Evolutionary conservation across 1,284 basidiomycete species (phyloP).

Genomic region (Apiotrichum veenhuisii): DNA sequence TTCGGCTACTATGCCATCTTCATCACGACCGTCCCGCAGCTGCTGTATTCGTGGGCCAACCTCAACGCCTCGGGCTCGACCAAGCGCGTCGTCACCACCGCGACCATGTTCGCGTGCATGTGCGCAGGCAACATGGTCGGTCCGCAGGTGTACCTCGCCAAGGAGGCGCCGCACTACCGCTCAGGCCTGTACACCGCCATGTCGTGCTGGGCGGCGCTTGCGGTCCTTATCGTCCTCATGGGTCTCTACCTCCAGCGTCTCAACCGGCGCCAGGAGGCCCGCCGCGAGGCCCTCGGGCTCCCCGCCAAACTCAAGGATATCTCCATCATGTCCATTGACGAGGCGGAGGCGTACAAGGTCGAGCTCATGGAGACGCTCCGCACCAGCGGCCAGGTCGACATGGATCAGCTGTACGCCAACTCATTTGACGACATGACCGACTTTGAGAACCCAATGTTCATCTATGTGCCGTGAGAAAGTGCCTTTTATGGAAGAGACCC

Average conservation of each 20-base stretch:
- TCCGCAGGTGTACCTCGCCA: conserved; percentile 39
- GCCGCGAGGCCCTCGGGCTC: conserved; percentile 38
- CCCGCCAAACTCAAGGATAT: conserved; percentile 42
- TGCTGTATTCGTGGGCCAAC: conserved; percentile 40
- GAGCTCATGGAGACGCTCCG: conserved; percentile 22
- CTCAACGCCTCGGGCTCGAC: conserved; percentile 43
- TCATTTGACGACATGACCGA: conserved; percentile 17
- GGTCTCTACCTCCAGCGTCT: conserved; percentile 38
- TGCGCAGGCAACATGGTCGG: conserved; percentile 33
- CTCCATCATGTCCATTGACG: conserved; percentile 32
- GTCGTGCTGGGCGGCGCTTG: conserved; percentile 31
- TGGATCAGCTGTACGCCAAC: background rate
- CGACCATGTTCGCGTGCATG: conserved; percentile 29
- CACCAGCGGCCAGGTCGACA: conserved; percentile 10
- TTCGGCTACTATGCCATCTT: conserved; percentile 40
- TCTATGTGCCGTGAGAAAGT: conserved; percentile 9
- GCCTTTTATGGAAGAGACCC: too few species aligned
- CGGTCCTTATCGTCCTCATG: conserved; percentile 35
- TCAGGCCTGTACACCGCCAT: conserved; percentile 46
- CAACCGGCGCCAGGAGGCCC: conserved; percentile 37
- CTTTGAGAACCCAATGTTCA: conserved; percentile 15
- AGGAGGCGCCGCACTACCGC: conserved; percentile 34
- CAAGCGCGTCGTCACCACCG: conserved; percentile 42
- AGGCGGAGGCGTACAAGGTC: conserved; percentile 32
- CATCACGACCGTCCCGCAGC: conserved; percentile 34